These are phyloP conservation scores for Dryadomyces quercivorus DNA, from an alignment of 2,329 filamentous ascomycete species.

Conservation along the genomic window DNA sequence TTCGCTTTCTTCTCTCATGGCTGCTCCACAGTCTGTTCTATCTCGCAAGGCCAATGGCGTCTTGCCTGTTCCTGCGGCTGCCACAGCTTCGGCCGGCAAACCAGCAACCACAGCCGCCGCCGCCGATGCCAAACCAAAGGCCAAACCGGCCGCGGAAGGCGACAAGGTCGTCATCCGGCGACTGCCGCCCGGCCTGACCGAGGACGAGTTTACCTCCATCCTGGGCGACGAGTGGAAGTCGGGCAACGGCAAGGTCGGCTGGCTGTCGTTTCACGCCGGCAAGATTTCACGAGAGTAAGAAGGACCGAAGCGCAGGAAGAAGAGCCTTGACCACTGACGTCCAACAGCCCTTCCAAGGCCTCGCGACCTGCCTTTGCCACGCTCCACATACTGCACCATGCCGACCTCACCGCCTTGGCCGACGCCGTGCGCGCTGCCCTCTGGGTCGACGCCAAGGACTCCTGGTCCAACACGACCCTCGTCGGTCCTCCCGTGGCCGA, in stretches of 20 bases:
- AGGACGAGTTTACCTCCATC: constrained; percentile 59
- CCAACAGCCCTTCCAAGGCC: constrained; percentile 62
- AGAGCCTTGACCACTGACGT: not conserved
- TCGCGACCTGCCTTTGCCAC: constrained; percentile 74
- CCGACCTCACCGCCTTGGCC: constrained; percentile 54
- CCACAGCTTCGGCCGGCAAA: constrained; percentile 21
- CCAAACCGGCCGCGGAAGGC: constrained; percentile 43
- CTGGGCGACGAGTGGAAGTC: constrained; percentile 72
- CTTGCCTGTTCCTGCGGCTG: constrained; percentile 37
- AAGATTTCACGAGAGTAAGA: constrained; percentile 77
- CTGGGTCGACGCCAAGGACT: constrained; percentile 76
- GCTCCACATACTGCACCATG: constrained; percentile 63
- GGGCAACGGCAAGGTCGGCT: constrained; percentile 75
- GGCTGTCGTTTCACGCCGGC: constrained; percentile 52
- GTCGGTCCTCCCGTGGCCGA: constrained; percentile 71
- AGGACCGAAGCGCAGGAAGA: not conserved
- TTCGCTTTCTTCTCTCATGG: constrained; percentile 6
- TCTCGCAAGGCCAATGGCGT: constrained; percentile 38
- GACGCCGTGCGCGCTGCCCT: constrained; percentile 54
- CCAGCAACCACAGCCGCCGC: constrained; percentile 22
- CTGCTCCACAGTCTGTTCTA: constrained; percentile 14
- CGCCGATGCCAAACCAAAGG: constrained; percentile 26
- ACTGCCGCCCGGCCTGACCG: constrained; percentile 74
- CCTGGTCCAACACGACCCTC: constrained; percentile 57
- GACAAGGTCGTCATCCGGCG: constrained; percentile 78